Base-by-base conservation (phyloP, 139 green algal genomes). In the Gonium pectorale region DNA sequence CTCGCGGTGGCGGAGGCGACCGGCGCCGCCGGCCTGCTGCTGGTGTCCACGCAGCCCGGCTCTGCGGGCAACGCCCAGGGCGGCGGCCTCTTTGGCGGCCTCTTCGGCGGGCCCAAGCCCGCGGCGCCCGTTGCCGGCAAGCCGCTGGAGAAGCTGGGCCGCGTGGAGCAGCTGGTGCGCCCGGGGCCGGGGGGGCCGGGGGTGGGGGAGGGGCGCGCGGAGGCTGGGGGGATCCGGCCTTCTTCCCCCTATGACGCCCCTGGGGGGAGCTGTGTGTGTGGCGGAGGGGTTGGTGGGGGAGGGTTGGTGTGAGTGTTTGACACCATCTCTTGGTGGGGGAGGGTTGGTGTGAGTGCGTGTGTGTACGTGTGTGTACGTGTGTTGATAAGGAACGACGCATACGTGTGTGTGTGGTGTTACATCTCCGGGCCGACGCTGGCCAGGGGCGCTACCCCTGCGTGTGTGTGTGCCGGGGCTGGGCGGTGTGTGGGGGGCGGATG, bases 31-130 rank as follows among this genome's bases (percentile, higher is more conserved):
- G 54, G 59, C 54, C 11, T 81, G 38, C n/a, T 82, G 29, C 75
- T 82, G 59, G 75, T 82, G 59, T 82, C 75, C 21, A 82, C 75
- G 1, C n/a, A 54, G 75, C 59, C 75, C 8, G 60, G 59, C 37
- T 38, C 41, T 31, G 8, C 8, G 5, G 59, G 59, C 41, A 43
- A 27, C 75, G 41, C 40, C 33, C 8, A 59, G 11, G 41, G 56
- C 29, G 74, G 74, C 33, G 67, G 67, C 0, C 43, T 77, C 27
- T 81, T 81, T 38, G 40, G 40, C 33, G 67, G 63, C 15, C 13
- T 44, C 63, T 46, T 44, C 54, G 56, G 73, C 26, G 37, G 49
- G 37, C 15, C 38, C 75, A 82, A 82, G 59, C 22, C 33, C 35
- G 17, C 64, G 49, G 67, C 44, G 54, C 13, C 54, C 5, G 52